These are phyloP conservation scores for Mycosarcoma maydis DNA, from an alignment of 1,284 basidiomycete genomes.

Conservation along the genomic window DNA sequence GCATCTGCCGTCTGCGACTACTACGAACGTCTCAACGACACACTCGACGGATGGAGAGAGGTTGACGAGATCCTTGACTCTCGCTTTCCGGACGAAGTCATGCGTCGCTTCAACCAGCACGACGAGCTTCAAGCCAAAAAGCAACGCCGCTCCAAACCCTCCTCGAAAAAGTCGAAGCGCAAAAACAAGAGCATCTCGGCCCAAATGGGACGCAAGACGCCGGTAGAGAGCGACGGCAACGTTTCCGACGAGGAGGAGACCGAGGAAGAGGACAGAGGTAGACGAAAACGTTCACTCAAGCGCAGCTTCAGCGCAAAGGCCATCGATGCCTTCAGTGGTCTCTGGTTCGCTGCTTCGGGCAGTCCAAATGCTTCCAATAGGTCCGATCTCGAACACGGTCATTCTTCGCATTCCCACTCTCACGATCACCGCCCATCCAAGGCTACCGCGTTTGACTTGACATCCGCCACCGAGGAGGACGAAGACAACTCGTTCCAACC, in stretches of 20 bases:
- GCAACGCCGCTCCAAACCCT: slow-evolving; percentile 12
- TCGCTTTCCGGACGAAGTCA: slow-evolving; percentile 62
- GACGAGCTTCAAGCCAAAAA: slow-evolving; percentile 14
- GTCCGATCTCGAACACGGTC: slow-evolving; percentile 32
- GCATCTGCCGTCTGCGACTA: slow-evolving; percentile 48
- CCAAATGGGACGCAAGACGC: slow-evolving; percentile 11
- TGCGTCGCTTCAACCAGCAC: slow-evolving; percentile 55
- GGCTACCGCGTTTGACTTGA: slow-evolving; percentile 24
- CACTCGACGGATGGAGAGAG: slow-evolving; percentile 64
- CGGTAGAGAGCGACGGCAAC: slow-evolving; percentile 46
- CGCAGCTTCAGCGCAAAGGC: slow-evolving; percentile 53
- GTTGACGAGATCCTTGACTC: slow-evolving; percentile 65
- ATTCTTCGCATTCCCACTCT: not conserved
- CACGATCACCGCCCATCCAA: slow-evolving; percentile 5
- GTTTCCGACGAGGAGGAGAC: slow-evolving; percentile 53
- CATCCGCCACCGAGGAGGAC: slow-evolving; percentile 35
- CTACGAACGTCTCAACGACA: slow-evolving; percentile 60
- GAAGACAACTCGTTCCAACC: slow-evolving; percentile 9
- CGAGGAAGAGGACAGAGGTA: slow-evolving; percentile 40
- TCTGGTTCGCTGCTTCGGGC: slow-evolving; percentile 45
- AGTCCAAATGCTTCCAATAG: slow-evolving; percentile 23
- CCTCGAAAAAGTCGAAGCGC: slow-evolving; percentile 27
- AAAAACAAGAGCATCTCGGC: slow-evolving; percentile 6
- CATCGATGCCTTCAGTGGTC: slow-evolving; percentile 46
- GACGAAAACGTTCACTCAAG: slow-evolving; percentile 23